These are phyloP conservation scores for Mrakia gelida DNA, from an alignment of 768 basidiomycete species.

Conservation along the genomic window DNA sequence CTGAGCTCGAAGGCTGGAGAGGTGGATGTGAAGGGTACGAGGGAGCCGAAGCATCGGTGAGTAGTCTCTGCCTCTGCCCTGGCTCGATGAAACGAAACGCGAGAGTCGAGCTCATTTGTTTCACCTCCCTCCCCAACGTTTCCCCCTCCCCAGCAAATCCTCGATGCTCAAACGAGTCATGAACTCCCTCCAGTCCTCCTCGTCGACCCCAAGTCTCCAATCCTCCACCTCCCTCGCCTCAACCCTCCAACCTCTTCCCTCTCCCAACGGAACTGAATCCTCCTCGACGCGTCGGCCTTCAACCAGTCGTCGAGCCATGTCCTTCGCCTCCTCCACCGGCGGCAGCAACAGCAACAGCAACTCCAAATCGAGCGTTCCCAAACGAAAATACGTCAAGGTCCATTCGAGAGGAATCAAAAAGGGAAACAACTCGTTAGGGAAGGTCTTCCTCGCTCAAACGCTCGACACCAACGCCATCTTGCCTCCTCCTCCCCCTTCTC, in stretches of 20 bases:
- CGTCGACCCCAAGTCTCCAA: not conserved
- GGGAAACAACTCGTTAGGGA: constrained; percentile 33
- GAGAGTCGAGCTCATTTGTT: not conserved
- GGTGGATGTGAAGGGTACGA: not conserved
- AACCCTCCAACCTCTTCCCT: not conserved
- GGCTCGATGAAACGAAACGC: no score
- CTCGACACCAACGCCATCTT: constrained; percentile 28
- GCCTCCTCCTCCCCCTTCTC: not conserved
- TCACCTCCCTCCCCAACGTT: not conserved
- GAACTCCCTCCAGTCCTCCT: constrained; percentile 7
- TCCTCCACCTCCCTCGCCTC: not conserved
- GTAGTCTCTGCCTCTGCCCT: not conserved
- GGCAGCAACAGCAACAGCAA: not conserved
- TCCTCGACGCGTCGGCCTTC: not conserved
- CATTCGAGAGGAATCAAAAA: constrained; percentile 34
- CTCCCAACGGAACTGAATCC: not conserved
- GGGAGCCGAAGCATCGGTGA: not conserved
- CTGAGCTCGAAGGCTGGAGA: not conserved
- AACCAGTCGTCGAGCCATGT: not conserved
- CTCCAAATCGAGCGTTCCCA: not conserved
- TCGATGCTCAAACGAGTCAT: constrained; percentile 19
- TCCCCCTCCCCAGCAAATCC: constrained; percentile 1
- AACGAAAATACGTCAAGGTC: constrained; percentile 10
- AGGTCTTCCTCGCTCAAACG: constrained; percentile 40
- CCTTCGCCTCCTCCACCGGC: constrained; percentile 16